A percentile compares a stretch with the other conserved stretches of the same genome.
Conservation (phyloP, 1,284 basidiomycete genomes). For the Cutaneotrichosporon sp. region DNA sequence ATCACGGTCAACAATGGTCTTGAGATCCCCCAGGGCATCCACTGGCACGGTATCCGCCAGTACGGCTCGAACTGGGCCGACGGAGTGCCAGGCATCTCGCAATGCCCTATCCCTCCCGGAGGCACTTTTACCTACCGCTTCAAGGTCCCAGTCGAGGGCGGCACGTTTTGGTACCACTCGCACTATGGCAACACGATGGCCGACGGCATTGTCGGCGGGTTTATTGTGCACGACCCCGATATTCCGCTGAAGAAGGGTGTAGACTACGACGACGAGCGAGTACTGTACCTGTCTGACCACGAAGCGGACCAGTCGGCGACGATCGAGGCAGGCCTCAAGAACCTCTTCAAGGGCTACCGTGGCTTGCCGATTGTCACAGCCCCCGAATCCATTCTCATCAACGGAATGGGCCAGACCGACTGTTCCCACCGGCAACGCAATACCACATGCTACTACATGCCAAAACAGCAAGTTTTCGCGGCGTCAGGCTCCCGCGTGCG, state of each 20-base stretch:
- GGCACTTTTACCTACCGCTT: conserved; percentile 52
- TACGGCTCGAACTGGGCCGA: conserved; percentile 27
- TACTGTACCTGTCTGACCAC: conserved; percentile 29
- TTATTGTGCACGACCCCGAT: conserved; percentile 28
- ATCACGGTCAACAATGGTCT: conserved; percentile 28
- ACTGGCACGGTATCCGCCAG: conserved; percentile 36
- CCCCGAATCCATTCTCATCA: conserved; percentile 26
- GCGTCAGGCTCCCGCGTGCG: conserved; percentile 12
- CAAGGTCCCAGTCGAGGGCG: conserved; percentile 11
- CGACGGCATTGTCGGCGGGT: conserved; percentile 29
- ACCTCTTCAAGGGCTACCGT: neutral
- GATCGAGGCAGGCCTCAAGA: conserved; percentile 14
- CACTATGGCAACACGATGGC: conserved; percentile 33
- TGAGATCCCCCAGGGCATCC: conserved; percentile 17
- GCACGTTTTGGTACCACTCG: conserved; percentile 37
- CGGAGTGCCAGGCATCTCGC: conserved; percentile 34
- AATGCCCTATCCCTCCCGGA: conserved; percentile 54
- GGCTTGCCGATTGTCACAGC: neutral
- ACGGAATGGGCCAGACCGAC: conserved; percentile 21
- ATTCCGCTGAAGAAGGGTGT: conserved; percentile 21
- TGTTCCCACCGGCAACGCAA: neutral
- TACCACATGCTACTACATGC: conserved; percentile 1
- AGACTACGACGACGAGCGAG: conserved; percentile 31
- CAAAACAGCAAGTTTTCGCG: neutral
- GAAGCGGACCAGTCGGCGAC: conserved; percentile 21